Percentiles rank a stretch among this genome's conserved stretches.
phyloP scores from a whole-genome alignment of 352 stramenopile species.

The Pythium utonaiense region DNA sequence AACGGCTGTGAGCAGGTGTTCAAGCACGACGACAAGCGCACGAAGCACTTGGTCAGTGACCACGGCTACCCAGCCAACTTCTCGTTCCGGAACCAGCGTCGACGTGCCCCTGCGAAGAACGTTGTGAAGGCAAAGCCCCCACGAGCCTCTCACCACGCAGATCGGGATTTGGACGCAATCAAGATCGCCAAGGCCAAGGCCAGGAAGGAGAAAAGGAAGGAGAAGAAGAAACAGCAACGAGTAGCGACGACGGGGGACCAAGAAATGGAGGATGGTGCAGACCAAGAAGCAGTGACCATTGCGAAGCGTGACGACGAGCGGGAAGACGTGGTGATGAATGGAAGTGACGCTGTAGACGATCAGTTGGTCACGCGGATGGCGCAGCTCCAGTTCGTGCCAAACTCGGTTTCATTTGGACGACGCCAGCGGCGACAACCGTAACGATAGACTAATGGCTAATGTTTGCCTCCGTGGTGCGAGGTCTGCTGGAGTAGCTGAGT shows the following conservation, averaged over 20 bases:
- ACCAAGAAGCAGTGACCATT: not conserved
- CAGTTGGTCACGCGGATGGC: conserved; percentile 6
- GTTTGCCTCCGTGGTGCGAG: not conserved
- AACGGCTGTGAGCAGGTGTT: conserved; percentile 45
- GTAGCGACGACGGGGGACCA: not conserved
- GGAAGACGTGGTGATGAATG: too few species aligned
- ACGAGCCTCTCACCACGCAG: too few species aligned
- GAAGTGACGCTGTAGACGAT: not conserved
- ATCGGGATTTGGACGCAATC: conserved; percentile 12
- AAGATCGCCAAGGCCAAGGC: conserved; percentile 22
- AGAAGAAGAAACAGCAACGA: conserved; percentile 14
- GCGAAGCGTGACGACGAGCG: too few species aligned
- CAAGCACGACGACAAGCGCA: conserved; percentile 50
- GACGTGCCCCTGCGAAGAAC: not conserved
- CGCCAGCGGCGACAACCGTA: conserved; percentile 4
- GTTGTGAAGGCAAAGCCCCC: too few species aligned
- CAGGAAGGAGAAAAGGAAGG: conserved; percentile 11
- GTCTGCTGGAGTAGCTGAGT: conserved; percentile 12
- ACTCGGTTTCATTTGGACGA: conserved; percentile 20
- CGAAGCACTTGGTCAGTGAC: conserved; percentile 30
- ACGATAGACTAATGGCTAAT: too few species aligned
- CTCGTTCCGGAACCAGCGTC: conserved; percentile 27
- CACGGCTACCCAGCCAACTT: conserved; percentile 45
- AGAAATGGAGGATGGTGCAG: not conserved
- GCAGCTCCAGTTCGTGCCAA: conserved; percentile 16